phyloP scores from a whole-genome alignment of 2,329 filamentous ascomycete genomes.

The Lachnellula subtilissima region DNA sequence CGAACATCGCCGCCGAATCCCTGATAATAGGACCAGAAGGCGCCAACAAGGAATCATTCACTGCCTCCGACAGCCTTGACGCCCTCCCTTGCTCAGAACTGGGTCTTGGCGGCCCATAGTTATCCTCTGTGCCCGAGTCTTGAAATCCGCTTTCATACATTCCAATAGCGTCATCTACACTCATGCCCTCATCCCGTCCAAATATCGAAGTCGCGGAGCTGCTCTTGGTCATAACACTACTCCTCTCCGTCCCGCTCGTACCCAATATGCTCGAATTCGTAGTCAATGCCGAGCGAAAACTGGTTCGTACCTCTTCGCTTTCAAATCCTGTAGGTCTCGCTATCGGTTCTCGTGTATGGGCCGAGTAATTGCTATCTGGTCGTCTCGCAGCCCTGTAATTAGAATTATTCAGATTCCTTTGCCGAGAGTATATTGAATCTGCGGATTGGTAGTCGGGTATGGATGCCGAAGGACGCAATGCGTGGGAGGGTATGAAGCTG shows the following conservation, averaged over 20 bases:
- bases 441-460: conserved; percentile 30
- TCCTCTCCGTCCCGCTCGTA: conserved; percentile 74
- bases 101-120: conserved; percentile 18
- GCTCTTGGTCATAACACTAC: conserved; percentile 73
- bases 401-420: conserved; percentile 27
- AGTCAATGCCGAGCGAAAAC: conserved; percentile 56
- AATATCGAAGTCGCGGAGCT: conserved; percentile 66
- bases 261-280: conserved; percentile 49
- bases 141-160: conserved; percentile 63
- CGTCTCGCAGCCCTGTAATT: conserved; percentile 18
- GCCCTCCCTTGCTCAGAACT: conserved; percentile 20
- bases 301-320: conserved; percentile 45
- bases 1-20: conserved; percentile 37
- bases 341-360: conserved; percentile 25
- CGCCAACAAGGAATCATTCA: conserved; percentile 20
- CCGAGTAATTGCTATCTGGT: conserved; percentile 26
- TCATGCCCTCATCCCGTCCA: conserved; percentile 50
- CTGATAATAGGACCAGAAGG: conserved; percentile 23
- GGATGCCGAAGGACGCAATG: conserved; percentile 28
- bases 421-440: conserved; percentile 27
- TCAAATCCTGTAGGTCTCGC: conserved; percentile 23
- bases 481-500: conserved; percentile 5
- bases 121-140: conserved; percentile 43
- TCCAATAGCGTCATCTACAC: conserved; percentile 64
- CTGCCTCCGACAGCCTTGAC: conserved; percentile 21